Evolutionary conservation across 2,329 filamentous ascomycete species (phyloP).

Genomic region (Alternaria sp.): DNA sequence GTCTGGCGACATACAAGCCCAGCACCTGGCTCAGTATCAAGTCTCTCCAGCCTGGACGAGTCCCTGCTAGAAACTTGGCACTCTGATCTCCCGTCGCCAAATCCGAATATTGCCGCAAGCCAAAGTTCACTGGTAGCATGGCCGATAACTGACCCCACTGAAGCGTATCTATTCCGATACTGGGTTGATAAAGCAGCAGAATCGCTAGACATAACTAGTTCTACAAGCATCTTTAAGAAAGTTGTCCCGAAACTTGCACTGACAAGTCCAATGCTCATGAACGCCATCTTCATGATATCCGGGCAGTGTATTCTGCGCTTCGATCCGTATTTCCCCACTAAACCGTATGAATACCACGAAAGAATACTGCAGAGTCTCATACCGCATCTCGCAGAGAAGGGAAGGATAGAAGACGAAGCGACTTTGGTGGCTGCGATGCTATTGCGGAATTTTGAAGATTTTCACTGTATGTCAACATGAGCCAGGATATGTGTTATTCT

Average conservation of each 20-base stretch:
- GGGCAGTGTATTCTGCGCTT: conserved; percentile 50
- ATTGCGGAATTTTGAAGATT: conserved; percentile 29
- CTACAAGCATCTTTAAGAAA: conserved; percentile 20
- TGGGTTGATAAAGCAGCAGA: conserved; percentile 23
- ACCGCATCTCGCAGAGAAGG: conserved; percentile 26
- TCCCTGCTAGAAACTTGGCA: conserved; percentile 8
- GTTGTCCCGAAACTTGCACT: conserved; percentile 31
- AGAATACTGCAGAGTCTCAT: conserved; percentile 26
- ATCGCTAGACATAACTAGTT: conserved; percentile 26
- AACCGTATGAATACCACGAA: conserved; percentile 29
- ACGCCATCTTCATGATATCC: conserved; percentile 52
- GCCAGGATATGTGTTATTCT: background rate
- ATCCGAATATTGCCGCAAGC: background rate
- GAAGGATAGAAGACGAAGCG: conserved; percentile 28
- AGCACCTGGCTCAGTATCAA: conserved; percentile 17
- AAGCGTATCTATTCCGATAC: conserved; percentile 27
- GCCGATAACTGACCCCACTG: conserved; percentile 21
- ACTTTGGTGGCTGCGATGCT: conserved; percentile 28
- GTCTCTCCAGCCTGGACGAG: conserved; percentile 23
- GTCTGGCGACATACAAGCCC: conserved; percentile 13
- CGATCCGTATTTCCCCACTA: conserved; percentile 22
- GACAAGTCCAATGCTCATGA: conserved; percentile 52
- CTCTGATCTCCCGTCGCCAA: conserved; percentile 6
- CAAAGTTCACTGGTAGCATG: conserved; percentile 2
- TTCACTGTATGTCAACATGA: conserved; percentile 21